Evolutionary conservation across 225 moss, liverwort and hornwort species (phyloP).

Genomic region (Pseudisothecium myosuroides): DNA sequence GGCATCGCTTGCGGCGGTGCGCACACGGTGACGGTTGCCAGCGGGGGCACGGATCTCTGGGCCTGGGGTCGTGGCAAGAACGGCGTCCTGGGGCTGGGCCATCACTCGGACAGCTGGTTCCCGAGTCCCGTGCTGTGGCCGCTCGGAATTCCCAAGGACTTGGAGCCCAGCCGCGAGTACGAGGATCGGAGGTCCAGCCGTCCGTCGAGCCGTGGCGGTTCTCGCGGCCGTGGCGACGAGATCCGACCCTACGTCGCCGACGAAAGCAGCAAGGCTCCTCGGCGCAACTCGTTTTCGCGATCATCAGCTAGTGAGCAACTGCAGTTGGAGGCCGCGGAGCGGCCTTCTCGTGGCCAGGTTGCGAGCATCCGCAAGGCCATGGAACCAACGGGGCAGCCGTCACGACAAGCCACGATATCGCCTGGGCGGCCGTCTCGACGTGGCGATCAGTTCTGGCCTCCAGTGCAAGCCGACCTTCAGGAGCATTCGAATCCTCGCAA

Average conservation of each 20-base stretch:
- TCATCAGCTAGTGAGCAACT: conserved; percentile 16
- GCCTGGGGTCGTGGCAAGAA: conserved; percentile 55
- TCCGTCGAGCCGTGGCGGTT: conserved; percentile 22
- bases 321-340: conserved; percentile 2
- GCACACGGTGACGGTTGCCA: conserved; percentile 39
- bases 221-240: conserved; percentile 30
- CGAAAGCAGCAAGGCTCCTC: conserved; percentile 14
- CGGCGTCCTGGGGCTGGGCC: conserved; percentile 44
- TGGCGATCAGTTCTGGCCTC: conserved; percentile 38
- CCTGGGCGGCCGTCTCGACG: conserved; percentile 18
- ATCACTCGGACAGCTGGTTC: conserved; percentile 46
- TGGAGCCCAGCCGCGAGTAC: not conserved
- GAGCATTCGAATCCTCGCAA: not conserved
- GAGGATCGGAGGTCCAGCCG: conserved; percentile 32
- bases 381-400: not conserved
- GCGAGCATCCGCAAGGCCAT: not conserved
- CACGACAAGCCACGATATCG: not conserved
- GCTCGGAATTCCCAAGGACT: not conserved
- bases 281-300: conserved; percentile 20
- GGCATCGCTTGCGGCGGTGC: conserved; percentile 52
- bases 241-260: conserved; percentile 16
- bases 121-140: conserved; percentile 53
- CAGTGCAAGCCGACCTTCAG: not conserved
- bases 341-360: conserved; percentile 15
- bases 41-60: conserved; percentile 35